These are phyloP conservation scores for Diplodia corticola DNA, from an alignment of 2,329 filamentous ascomycete genomes.

Conservation along the genomic window DNA sequence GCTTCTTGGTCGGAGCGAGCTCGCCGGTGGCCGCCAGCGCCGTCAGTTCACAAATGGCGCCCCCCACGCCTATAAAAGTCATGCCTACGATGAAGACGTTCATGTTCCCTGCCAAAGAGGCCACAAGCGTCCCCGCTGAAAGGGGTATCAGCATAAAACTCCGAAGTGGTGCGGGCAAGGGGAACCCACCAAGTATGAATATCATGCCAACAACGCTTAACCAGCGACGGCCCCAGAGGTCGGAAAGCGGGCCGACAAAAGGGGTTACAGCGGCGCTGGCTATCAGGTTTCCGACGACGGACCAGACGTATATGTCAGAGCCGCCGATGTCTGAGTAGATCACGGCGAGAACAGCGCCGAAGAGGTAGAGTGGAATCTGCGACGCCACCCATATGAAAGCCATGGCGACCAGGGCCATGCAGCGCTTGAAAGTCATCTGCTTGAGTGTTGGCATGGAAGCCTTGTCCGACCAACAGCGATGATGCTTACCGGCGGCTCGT, in stretches of 20 bases:
- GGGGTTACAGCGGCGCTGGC: slow-evolving; percentile 59
- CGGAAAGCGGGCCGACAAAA: slow-evolving; percentile 58
- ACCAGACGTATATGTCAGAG: slow-evolving; percentile 61
- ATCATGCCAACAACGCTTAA: slow-evolving; percentile 35
- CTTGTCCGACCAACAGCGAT: background rate
- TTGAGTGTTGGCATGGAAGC: background rate
- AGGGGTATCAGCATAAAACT: slow-evolving; percentile 26
- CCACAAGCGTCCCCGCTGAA: slow-evolving; percentile 55
- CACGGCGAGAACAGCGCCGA: slow-evolving; percentile 45
- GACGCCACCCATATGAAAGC: slow-evolving; percentile 62
- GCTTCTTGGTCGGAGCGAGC: slow-evolving; percentile 64
- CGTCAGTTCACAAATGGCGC: slow-evolving; percentile 68
- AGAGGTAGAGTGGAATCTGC: slow-evolving; percentile 58
- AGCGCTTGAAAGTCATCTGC: slow-evolving; percentile 52
- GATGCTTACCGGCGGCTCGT: slow-evolving; percentile 45
- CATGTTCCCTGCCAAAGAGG: slow-evolving; percentile 46
- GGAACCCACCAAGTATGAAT: background rate
- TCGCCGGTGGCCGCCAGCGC: slow-evolving; percentile 68
- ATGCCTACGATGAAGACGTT: slow-evolving; percentile 41
- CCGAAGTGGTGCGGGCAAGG: slow-evolving; percentile 32
- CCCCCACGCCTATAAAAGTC: slow-evolving; percentile 62
- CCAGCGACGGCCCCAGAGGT: slow-evolving; percentile 36
- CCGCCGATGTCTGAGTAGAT: slow-evolving; percentile 64
- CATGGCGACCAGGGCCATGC: slow-evolving; percentile 60
- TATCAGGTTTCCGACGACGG: slow-evolving; percentile 53